A percentile compares a stretch with the other conserved stretches of the same genome.
These are phyloP conservation scores for Ogataea methanolica DNA, from an alignment of 805 yeast species.

Conservation along the genomic window DNA sequence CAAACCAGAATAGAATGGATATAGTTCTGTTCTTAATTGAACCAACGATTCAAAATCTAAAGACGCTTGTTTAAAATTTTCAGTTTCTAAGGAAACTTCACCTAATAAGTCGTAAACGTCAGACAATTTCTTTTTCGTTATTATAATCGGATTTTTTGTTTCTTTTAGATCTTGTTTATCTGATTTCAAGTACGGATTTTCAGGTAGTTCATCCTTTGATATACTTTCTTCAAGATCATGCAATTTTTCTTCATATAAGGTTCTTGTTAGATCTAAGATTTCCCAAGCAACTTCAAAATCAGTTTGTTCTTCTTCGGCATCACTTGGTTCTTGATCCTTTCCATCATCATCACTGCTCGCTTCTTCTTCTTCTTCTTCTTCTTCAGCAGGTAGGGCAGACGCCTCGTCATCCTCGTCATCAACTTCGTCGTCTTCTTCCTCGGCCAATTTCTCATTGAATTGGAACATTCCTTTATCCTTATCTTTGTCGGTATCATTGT, in stretches of 20 bases:
- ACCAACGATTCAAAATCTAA: slow-evolving; percentile 60
- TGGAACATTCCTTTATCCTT: slow-evolving; percentile 24
- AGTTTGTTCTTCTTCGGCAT: slow-evolving; percentile 40
- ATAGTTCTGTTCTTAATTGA: slow-evolving; percentile 48
- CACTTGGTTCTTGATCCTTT: slow-evolving; percentile 16
- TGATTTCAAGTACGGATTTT: slow-evolving; percentile 16
- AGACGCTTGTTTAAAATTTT: slow-evolving; percentile 76
- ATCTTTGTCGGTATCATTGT: slow-evolving; percentile 28
- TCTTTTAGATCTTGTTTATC: slow-evolving; percentile 16
- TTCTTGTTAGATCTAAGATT: slow-evolving; percentile 71
- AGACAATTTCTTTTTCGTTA: slow-evolving; percentile 50
- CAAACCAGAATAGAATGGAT: slow-evolving; percentile 46
- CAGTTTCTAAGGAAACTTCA: slow-evolving; percentile 86
- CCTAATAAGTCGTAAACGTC: slow-evolving; percentile 79
- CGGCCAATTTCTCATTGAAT: slow-evolving; percentile 27
- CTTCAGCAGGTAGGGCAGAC: slow-evolving; percentile 16
- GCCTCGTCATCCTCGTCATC: slow-evolving; percentile 19
- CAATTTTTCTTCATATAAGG: slow-evolving; percentile 49
- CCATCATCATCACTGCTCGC: slow-evolving; percentile 19
- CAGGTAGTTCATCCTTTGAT: not conserved
- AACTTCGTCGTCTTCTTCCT: slow-evolving; percentile 27
- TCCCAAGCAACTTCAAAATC: slow-evolving; percentile 92
- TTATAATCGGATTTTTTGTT: slow-evolving; percentile 29
- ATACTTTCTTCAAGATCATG: slow-evolving; percentile 18
- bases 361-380: slow-evolving; percentile 19